Evolutionary conservation across 148 eudicot species (phyloP).

Genomic region (Rhododendron ovatum): DNA sequence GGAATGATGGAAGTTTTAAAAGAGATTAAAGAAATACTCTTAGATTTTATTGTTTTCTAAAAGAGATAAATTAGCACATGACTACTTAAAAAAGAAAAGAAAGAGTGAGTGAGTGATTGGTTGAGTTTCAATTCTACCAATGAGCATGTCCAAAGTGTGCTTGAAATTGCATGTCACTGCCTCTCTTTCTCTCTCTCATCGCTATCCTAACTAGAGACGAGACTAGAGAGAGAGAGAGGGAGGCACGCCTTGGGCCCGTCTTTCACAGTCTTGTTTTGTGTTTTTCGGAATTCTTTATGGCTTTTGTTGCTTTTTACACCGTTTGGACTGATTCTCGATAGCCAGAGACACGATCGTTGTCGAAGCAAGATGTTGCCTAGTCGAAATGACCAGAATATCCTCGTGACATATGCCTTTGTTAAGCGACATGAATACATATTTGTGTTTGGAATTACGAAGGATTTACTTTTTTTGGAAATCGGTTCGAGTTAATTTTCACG

Average conservation of each 20-base stretch:
- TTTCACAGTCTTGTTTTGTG: neutral
- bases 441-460: neutral
- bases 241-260: neutral
- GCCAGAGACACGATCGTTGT: neutral
- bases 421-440: neutral
- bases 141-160: neutral
- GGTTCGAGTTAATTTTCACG: no score
- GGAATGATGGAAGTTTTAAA: slow-evolving; percentile 11
- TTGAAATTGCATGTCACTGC: neutral
- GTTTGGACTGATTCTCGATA: neutral
- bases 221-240: neutral
- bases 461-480: no score
- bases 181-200: neutral
- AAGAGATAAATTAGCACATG: neutral
- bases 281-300: neutral
- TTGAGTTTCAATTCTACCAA: neutral
- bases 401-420: neutral
- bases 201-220: slow-evolving; percentile 1
- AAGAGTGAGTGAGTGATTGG: neutral
- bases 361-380: neutral
- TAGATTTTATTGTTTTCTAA: neutral
- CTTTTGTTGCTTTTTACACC: neutral
- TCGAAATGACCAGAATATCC: neutral
- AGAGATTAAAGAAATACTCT: neutral
- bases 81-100: neutral